Percentiles rank a stretch among this genome's conserved stretches.
Conservation (phyloP, 2,329 filamentous ascomycete species). For the Penicillium sclerotigenum region DNA sequence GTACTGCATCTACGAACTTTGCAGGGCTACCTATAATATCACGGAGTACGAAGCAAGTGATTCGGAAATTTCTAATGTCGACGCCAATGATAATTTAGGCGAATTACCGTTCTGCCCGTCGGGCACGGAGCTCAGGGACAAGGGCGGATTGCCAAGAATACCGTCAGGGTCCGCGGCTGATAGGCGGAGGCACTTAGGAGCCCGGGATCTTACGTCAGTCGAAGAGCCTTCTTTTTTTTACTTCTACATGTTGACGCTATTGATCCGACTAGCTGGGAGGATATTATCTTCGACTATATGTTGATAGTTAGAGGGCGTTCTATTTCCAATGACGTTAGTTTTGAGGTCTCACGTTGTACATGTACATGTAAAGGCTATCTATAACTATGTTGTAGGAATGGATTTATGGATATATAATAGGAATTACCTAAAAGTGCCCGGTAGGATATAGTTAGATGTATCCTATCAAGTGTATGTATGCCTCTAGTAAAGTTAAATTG, state of each 20-base stretch:
- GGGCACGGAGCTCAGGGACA: conserved; percentile 13
- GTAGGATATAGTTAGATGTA: neutral
- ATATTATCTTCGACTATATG: neutral
- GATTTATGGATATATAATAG: neutral
- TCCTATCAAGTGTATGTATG: neutral
- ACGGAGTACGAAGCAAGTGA: neutral
- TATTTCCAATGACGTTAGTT: neutral
- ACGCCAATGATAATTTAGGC: neutral
- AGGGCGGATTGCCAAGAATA: conserved; percentile 13
- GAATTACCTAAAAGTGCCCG: neutral
- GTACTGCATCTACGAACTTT: neutral
- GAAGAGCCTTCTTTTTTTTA: neutral
- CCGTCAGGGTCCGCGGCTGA: conserved; percentile 21
- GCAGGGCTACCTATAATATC: neutral
- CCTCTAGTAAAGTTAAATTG: neutral
- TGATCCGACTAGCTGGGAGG: neutral
- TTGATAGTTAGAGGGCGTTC: neutral
- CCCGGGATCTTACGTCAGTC: neutral
- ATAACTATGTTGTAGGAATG: neutral
- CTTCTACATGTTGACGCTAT: neutral
- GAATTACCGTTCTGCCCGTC: neutral
- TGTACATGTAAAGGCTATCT: neutral
- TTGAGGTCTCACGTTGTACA: neutral
- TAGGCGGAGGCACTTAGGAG: conserved; percentile 7
- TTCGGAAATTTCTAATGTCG: neutral